phyloP scores from a whole-genome alignment of 192 early-diverging fungal species.

The Backusella tarrabulga region DNA sequence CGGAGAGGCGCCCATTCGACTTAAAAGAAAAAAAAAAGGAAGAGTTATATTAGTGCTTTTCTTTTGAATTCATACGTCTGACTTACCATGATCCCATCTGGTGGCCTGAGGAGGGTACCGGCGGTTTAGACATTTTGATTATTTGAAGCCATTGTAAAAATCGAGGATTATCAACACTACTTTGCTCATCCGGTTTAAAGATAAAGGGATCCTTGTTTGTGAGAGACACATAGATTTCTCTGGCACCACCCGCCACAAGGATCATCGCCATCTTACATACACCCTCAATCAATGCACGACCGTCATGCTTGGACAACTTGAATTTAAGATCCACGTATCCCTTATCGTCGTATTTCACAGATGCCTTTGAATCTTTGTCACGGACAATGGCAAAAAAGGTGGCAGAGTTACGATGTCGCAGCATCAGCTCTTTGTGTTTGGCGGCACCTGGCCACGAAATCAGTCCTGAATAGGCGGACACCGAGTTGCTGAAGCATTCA shows the following conservation, averaged over 20 bases:
- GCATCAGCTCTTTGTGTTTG: conserved; percentile 52
- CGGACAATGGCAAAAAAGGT: conserved; percentile 57
- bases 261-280: conserved; percentile 43
- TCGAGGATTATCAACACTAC: conserved; percentile 23
- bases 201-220: conserved; percentile 35
- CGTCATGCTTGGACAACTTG: conserved; percentile 52
- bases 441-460: conserved; percentile 48
- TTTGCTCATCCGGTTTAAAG: conserved; percentile 25
- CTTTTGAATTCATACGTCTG: not conserved
- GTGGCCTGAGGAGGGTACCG: conserved; percentile 49
- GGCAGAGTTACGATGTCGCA: conserved; percentile 42
- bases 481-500: conserved; percentile 56
- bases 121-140: conserved; percentile 28
- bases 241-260: conserved; percentile 64
- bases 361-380: conserved; percentile 56
- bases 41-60: not conserved
- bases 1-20: conserved; percentile 57
- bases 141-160: conserved; percentile 29
- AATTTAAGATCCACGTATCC: conserved; percentile 48
- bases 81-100: conserved; percentile 63
- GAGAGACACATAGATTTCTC: conserved; percentile 50
- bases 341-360: conserved; percentile 41
- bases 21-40: conserved; percentile 7
- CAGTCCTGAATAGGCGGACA: conserved; percentile 39
- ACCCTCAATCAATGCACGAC: conserved; percentile 41